Evolutionary conservation across 192 early-diverging fungal genomes (phyloP), one percentile per base, ranked within the genome.

Genomic region (Haplosporangium gracile): DNA sequence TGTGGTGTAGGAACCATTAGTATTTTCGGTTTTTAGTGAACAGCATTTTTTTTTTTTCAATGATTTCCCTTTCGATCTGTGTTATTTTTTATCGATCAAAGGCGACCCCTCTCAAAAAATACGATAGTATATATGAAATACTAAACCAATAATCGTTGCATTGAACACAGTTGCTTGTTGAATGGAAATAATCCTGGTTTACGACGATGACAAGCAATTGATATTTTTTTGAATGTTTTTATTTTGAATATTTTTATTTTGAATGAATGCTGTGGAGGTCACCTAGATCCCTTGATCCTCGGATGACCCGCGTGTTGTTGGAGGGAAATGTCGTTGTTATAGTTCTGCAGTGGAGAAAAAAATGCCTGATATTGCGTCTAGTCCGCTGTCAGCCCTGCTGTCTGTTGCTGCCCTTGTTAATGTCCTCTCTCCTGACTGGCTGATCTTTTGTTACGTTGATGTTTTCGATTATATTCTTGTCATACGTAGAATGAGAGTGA

Each of bases 281-380:
- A 68, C 60, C 40, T 65, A 76, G n/a, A 40, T 60, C 40, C 57
- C 60, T 76, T 65, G 75, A 65, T 40, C 57, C 38, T 76, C 26
- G 40, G 60, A 65, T 65, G 55, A 16, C 45, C 29, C 72, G 29
- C 34, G 15, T 40, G 38, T 38, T n/a, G 18, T 42, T 15, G 36
- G 9, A 10, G 16, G 69, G 34, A 26, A 8, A 8, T 24, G 26
- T 26, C 1, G 60, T 11, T 32, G n/a, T 26, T 57, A 7, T 26
- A 2, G n/a, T 26, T 26, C 55, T 57, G 24, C 8, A 18, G n/a
- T 57, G 7, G n/a, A 57, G n/a, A 57, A 57, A 57, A 57, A 57
- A 26, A 57, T 57, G 60, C 11, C 0, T 34, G 29, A 65, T 65
- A 65, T 65, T 11, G n/a, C 13, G 60, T 65, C 60, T 65, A 65